These are phyloP conservation scores for Colletotrichum sp. DNA, from an alignment of 2,329 filamentous ascomycete genomes.

Conservation along the genomic window DNA sequence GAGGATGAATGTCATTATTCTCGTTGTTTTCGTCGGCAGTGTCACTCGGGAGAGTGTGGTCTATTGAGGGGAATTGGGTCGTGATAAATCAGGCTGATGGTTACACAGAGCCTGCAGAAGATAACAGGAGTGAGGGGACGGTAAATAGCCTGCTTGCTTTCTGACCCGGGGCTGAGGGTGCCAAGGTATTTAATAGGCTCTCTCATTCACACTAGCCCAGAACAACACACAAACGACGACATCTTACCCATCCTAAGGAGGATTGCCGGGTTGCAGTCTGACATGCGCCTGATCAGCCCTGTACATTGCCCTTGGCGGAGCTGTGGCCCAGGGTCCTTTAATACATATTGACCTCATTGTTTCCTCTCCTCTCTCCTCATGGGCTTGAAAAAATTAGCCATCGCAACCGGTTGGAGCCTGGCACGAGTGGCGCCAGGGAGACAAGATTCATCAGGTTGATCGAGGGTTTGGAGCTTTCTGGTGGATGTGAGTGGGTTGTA, in stretches of 20 bases:
- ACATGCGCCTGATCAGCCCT: neutral
- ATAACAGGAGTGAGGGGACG: neutral
- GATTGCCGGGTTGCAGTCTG: neutral
- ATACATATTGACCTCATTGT: no score
- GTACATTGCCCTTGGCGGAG: neutral
- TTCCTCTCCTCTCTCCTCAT: no score
- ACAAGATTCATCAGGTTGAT: neutral
- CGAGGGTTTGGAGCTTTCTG: neutral
- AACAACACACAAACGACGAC: neutral
- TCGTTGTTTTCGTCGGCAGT: neutral
- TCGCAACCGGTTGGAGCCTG: neutral
- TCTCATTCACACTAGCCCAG: neutral
- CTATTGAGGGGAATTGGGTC: neutral
- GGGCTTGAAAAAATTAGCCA: neutral
- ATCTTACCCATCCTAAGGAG: neutral
- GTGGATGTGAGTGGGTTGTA: neutral
- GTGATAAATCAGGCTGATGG: neutral
- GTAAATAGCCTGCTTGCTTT: neutral
- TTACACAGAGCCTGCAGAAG: neutral
- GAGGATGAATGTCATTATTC: slow-evolving; percentile 5
- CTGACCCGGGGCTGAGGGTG: neutral
- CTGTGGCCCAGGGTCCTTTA: neutral
- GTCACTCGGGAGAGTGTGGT: neutral
- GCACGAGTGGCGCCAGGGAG: neutral
- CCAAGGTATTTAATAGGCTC: neutral